Base-by-base conservation (phyloP, 2,329 filamentous ascomycete species). In the Fusarium sterilihyphosum region DNA sequence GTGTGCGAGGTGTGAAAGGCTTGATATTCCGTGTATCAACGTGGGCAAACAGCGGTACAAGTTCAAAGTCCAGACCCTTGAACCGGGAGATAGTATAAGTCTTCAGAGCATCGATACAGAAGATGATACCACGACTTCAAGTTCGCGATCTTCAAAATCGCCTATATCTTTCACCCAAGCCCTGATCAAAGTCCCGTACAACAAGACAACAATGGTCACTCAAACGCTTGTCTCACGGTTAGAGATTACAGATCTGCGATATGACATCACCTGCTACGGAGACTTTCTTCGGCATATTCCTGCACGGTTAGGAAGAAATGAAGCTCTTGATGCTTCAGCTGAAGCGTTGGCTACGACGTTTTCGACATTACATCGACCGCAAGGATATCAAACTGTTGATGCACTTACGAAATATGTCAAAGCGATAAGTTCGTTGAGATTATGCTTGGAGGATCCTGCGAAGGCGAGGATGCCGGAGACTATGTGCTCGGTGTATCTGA, bases 261-360 rank as follows among this genome's bases (percentile, higher is more conserved):
- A 85, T 70, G 86, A 88, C 50, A 73, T 88, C 12, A 79, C 79
- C 47, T 85, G 84, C 20, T 88, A 86, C 67, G 87, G 87, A 2
- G 73, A 77, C 2, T 88, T 86, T 70, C 74, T 88, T 17, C 77
- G 79, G 4, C 80, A 85, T n/a, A 77, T 88, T 2, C 87, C 87
- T 1, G 74, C 75, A 41, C 83, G 85, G 1, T 71, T 88, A 4
- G 87, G 86, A 3, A 78, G 68, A 17, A 88, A 85, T 52, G 79
- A 81, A 53, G 86, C 86, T 4, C 79, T 89, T 1, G 86, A 88
- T 67, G 81, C 83, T 2, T 76, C 82, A 0, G 79, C 81, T 9
- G 78, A 78, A 33, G 80, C 80, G 13, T 73, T 84, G 7, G 75
- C 78, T 3, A 77, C 73, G 4, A 76, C 79, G 0, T 78, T 79